Evolutionary conservation across 257 asterid species (phyloP).

Genomic region (Coffea canephora): DNA sequence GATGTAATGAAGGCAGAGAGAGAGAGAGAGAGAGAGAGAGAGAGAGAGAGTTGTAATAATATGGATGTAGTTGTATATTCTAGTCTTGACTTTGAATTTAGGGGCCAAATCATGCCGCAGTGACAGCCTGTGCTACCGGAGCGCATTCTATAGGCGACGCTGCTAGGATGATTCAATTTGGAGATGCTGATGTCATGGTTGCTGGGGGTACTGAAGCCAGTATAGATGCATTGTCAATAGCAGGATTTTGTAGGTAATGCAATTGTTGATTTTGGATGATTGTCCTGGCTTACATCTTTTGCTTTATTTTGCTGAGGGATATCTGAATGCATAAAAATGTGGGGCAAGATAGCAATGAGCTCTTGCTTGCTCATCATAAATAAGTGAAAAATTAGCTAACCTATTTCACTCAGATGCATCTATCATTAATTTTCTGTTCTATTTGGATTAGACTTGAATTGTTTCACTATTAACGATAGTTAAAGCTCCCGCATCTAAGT

Average conservation of each 20-base stretch:
- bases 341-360: not conserved
- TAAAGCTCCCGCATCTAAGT: not conserved
- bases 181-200: conserved; percentile 97
- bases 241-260: conserved; percentile 89
- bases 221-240: conserved; percentile 96
- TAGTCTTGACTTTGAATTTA: conserved; percentile 65
- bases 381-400: not conserved
- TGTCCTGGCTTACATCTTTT: not conserved
- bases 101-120: conserved; percentile 99
- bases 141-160: conserved; percentile 98
- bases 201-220: conserved; percentile 99
- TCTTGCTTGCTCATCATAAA: not conserved
- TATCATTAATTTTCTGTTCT: conserved; percentile 1
- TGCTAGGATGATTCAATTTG: conserved; percentile 89
- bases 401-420: not conserved
- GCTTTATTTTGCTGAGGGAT: not conserved
- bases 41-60: not conserved
- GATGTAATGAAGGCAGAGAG: not conserved
- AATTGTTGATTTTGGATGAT: conserved; percentile 6
- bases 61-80: conserved; percentile 33
- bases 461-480: not conserved
- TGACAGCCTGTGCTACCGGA: conserved; percentile 99
- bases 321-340: not conserved
- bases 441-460: not conserved
- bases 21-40: not conserved